Base-by-base conservation (phyloP, 257 asterid species). In the Nicotiana sylvestris region DNA sequence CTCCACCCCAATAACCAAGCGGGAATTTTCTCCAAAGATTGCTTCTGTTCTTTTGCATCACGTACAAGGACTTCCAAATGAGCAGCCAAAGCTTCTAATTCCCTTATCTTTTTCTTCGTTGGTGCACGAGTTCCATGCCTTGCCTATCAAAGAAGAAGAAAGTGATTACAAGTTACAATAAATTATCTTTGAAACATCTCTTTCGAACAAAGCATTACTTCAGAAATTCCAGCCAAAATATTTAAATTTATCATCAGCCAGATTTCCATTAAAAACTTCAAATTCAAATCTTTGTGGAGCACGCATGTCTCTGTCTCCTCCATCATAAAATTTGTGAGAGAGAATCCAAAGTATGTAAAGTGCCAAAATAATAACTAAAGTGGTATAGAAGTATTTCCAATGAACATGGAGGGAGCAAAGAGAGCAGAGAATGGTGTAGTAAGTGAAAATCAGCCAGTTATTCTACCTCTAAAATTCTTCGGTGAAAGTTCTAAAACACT, bases 51-150 rank as follows among this genome's bases (percentile, higher is more conserved):
- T 89, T 90, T 88, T 32, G 86, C 92, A 37, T 83, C 89, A 77
- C 83, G 88, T 79, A 94, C 61, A 67, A 96, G 94, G 81, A 87
- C 84, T 88, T 86, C 84, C 81, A 94, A 86, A 61, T 89, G 96
- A 83, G 90, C 80, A 72, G 90, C 89, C 85, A 96, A 87, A 83
- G 86, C 88, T 64, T 89, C 98, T 66, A 96, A 87, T 72, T 87
- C 91, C 87, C 90, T 91, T 87, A 94, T 81, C 88, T 89, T 94
- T 88, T 94, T 96, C 91, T 92, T 94, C 8, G 98, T 96, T 62
- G 99, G 98, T 85, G 99, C 98, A 16, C 99, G 93, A 66, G 99
- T 92, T 51, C 98, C 98, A 82, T 96, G 98, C 89, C 98, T 92
- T 81, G 98, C 97, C 99, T 96, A 88, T 76, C 83, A 82, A 76